phyloP scores from a whole-genome alignment of 2,329 filamentous ascomycete species.

The Dactylonectria estremocensis region DNA sequence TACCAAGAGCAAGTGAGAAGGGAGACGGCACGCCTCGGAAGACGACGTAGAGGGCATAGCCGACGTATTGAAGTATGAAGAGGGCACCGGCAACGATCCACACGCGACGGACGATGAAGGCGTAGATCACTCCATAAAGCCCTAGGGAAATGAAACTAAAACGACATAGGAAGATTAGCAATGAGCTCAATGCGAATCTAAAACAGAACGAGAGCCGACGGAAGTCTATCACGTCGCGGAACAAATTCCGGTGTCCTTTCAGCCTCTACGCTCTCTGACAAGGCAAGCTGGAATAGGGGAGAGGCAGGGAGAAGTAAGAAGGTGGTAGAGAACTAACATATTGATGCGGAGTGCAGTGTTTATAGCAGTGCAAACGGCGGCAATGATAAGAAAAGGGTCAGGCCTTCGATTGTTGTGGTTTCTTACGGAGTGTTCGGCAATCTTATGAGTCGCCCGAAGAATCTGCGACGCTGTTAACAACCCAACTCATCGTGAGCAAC shows the following conservation, averaged over 20 bases:
- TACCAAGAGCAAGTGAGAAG: constrained; percentile 21
- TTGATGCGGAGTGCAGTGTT: constrained; percentile 25
- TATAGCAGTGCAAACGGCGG: constrained; percentile 5
- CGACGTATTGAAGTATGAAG: constrained; percentile 24
- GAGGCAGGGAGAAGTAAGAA: constrained; percentile 1
- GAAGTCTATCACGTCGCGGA: not conserved
- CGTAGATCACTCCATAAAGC: constrained; percentile 24
- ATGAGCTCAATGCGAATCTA: not conserved
- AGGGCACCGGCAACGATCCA: constrained; percentile 22
- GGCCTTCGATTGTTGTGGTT: not conserved
- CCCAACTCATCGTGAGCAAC: not conserved
- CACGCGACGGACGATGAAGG: constrained; percentile 21
- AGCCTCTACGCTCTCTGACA: constrained; percentile 1
- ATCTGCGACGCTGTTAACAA: not conserved
- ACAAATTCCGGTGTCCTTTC: not conserved
- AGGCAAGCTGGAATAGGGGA: not conserved
- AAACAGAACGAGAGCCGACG: not conserved
- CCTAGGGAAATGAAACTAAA: constrained; percentile 22
- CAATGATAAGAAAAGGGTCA: constrained; percentile 6
- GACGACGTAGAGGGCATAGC: constrained; percentile 26
- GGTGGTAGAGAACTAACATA: constrained; percentile 13
- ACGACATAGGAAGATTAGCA: not conserved
- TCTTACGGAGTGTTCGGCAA: not conserved
- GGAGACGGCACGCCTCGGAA: constrained; percentile 25
- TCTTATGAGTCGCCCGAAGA: not conserved